Evolutionary conservation across 139 green algal genomes (phyloP).

Genomic region (Chlamydomonas incerta): DNA sequence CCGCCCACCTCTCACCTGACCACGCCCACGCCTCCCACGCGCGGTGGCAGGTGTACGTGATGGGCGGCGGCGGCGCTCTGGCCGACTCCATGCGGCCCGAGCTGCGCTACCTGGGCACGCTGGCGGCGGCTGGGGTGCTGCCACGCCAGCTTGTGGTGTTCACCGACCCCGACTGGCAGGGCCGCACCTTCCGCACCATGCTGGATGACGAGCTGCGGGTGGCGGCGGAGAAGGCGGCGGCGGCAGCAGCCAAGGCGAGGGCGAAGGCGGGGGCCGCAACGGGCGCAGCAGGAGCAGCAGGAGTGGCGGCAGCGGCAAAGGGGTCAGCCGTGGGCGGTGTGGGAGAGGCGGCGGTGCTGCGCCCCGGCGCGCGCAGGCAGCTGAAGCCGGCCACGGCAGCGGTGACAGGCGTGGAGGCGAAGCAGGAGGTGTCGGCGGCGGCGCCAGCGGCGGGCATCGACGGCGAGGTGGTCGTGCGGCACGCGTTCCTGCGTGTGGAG

Average conservation of each 20-base stretch:
- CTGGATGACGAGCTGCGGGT: slow-evolving; percentile 42
- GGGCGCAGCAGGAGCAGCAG: neutral
- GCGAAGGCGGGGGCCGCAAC: neutral
- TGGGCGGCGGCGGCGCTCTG: slow-evolving; percentile 18
- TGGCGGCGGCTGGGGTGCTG: neutral
- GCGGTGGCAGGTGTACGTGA: slow-evolving; percentile 16
- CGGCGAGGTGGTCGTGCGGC: slow-evolving; percentile 29
- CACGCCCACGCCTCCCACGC: too few relatives aligned
- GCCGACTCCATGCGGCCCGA: slow-evolving; percentile 29
- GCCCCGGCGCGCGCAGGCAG: too few relatives aligned
- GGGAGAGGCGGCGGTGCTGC: too few relatives aligned
- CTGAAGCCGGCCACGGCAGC: too few relatives aligned
- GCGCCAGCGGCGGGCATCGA: neutral
- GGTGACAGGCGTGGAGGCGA: too few relatives aligned
- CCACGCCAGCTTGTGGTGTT: slow-evolving; percentile 50
- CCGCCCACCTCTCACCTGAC: too few relatives aligned
- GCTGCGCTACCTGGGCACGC: neutral
- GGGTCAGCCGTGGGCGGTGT: too few relatives aligned
- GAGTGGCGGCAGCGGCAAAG: too few relatives aligned
- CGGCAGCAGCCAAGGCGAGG: neutral
- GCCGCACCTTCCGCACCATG: slow-evolving; percentile 48
- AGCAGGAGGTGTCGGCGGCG: too few relatives aligned
- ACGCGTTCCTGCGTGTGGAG: slow-evolving; percentile 58
- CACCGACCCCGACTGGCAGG: slow-evolving; percentile 64
- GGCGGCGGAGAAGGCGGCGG: neutral